phyloP scores from a whole-genome alignment of 192 early-diverging fungal species.

The Coemansia sp. region DNA sequence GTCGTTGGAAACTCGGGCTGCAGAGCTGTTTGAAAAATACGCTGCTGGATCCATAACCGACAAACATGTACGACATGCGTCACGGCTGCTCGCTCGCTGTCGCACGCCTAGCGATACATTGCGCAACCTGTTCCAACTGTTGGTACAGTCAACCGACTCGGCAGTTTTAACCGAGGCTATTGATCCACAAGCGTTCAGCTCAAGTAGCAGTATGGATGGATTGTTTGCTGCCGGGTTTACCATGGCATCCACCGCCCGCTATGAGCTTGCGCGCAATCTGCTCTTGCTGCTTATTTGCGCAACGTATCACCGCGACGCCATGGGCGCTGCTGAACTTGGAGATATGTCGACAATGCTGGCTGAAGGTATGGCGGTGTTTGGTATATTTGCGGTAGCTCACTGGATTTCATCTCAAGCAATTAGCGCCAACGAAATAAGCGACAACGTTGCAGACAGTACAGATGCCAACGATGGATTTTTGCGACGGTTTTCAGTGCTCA shows the following conservation, averaged over 20 bases:
- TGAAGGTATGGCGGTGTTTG: conserved; percentile 10
- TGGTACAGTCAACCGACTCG: conserved; percentile 17
- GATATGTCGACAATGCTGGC: conserved; percentile 24
- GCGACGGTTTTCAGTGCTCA: conserved; percentile 49
- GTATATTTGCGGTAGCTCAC: conserved; percentile 26
- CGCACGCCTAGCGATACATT: conserved; percentile 23
- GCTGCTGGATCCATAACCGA: conserved; percentile 11
- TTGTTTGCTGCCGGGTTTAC: conserved; percentile 35
- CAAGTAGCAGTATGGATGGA: conserved; percentile 49
- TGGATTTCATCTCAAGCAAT: conserved; percentile 43
- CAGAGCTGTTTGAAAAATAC: conserved; percentile 43
- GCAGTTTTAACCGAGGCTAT: conserved; percentile 2
- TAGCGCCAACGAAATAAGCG: conserved; percentile 8
- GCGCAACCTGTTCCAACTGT: conserved; percentile 17
- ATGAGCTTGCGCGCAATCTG: conserved; percentile 32
- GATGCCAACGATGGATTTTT: conserved; percentile 35
- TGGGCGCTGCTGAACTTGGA: background rate
- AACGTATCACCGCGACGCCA: conserved; percentile 18
- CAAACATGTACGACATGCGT: conserved; percentile 16
- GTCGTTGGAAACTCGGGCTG: conserved; percentile 30
- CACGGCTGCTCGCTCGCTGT: conserved; percentile 24
- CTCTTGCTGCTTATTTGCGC: conserved; percentile 29
- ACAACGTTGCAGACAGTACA: conserved; percentile 4
- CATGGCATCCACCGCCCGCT: conserved; percentile 21
- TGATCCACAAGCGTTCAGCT: conserved; percentile 21